Evolutionary conservation across 768 basidiomycete genomes (phyloP).

Genomic region (Sporobolomyces pararoseus): DNA sequence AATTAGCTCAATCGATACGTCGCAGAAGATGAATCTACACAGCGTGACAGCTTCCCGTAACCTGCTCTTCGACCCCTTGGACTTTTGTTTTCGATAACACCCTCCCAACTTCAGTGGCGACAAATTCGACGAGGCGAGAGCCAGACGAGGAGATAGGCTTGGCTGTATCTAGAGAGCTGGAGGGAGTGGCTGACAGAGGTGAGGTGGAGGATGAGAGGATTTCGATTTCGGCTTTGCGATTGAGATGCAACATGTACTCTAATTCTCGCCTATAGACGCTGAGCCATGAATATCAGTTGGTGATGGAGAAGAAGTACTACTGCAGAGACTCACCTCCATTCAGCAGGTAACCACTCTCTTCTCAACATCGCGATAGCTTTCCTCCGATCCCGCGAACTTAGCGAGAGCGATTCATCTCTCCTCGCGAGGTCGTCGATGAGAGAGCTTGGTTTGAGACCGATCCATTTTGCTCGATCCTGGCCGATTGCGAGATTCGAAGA

Average conservation of each 20-base stretch:
- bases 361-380: constrained; percentile 69
- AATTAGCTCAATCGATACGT: too few relatives aligned
- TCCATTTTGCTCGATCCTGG: constrained; percentile 68
- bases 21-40: too few relatives aligned
- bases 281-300: too few relatives aligned
- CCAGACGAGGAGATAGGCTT: too few relatives aligned
- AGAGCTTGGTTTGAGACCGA: constrained; percentile 60
- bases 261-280: constrained; percentile 66
- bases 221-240: constrained; percentile 93
- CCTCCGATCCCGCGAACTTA: constrained; percentile 67
- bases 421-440: constrained; percentile 54
- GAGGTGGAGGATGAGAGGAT: constrained; percentile 43
- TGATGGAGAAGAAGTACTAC: neutral
- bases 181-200: too few relatives aligned
- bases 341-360: constrained; percentile 55
- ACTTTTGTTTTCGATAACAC: too few relatives aligned
- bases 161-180: too few relatives aligned
- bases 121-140: constrained; percentile 23
- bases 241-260: constrained; percentile 67
- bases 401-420: constrained; percentile 62
- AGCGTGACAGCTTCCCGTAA: too few relatives aligned
- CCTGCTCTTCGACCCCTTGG: too few relatives aligned
- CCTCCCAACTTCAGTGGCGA: too few relatives aligned
- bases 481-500: constrained; percentile 58
- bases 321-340: constrained; percentile 62